A percentile compares a stretch with the other conserved stretches of the same genome.
phyloP scores from a whole-genome alignment of 1,284 basidiomycete species.

The Tranzscheliella williamsii region DNA sequence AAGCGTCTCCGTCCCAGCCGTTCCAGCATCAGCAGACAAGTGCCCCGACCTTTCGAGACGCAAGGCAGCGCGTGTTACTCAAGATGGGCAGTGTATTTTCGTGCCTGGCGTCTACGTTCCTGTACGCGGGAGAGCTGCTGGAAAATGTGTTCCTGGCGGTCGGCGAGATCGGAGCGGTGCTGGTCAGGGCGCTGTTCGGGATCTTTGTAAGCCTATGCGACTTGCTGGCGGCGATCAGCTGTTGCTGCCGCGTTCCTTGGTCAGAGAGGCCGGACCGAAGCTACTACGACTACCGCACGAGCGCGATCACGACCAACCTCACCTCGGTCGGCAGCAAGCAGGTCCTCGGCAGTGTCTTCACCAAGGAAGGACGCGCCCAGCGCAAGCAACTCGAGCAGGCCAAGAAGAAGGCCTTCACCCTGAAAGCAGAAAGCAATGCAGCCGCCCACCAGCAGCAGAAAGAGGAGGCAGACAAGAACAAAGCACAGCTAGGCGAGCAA shows the following conservation, averaged over 20 bases:
- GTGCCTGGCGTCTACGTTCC: conserved; percentile 36
- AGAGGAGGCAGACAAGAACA: conserved; percentile 7
- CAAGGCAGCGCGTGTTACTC: too few relatives aligned
- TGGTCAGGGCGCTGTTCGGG: conserved; percentile 38
- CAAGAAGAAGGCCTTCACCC: conserved; percentile 26
- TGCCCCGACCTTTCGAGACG: too few relatives aligned
- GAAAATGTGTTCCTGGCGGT: conserved; percentile 38
- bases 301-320: conserved; percentile 1
- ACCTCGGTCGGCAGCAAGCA: conserved; percentile 23
- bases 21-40: too few relatives aligned
- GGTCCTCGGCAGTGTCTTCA: conserved; percentile 22
- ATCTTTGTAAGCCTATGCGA: conserved; percentile 50
- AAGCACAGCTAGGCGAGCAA: conserved; percentile 2
- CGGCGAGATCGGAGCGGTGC: conserved; percentile 42
- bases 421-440: conserved; percentile 14
- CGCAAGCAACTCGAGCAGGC: conserved; percentile 43
- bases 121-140: conserved; percentile 41
- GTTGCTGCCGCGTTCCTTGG: conserved; percentile 49
- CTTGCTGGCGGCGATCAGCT: conserved; percentile 44
- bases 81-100: conserved; percentile 45
- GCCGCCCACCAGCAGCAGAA: conserved; percentile 8
- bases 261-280: conserved; percentile 38
- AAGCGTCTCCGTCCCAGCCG: too few relatives aligned
- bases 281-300: conserved; percentile 17
- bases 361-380: conserved; percentile 22